Evolutionary conservation across 1,139 yeast genomes (phyloP).

Genomic region (Debaryomyces robertsiae): DNA sequence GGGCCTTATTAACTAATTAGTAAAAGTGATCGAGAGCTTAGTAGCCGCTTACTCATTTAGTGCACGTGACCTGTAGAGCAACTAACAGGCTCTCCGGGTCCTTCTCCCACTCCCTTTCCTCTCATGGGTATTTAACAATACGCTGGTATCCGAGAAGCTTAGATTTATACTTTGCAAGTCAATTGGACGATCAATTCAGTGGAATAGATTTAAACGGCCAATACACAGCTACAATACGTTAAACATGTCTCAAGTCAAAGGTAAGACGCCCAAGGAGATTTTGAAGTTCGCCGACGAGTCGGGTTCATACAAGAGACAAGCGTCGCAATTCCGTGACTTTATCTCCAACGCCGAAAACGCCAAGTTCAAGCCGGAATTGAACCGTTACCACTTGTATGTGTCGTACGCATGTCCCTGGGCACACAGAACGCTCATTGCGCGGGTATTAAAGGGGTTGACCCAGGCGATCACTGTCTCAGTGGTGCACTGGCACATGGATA

Average conservation of each 20-base stretch:
- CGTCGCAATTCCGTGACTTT: conserved; percentile 53
- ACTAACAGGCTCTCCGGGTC: too few relatives aligned
- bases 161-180: too few relatives aligned
- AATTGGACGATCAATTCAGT: too few relatives aligned
- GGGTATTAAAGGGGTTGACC: conserved; percentile 77
- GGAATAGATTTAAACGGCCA: too few relatives aligned
- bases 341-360: conserved; percentile 64
- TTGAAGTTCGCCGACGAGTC: conserved; percentile 50
- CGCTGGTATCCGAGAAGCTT: too few relatives aligned
- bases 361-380: conserved; percentile 69
- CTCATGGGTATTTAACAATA: too few relatives aligned
- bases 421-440: conserved; percentile 75
- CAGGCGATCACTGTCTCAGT: conserved; percentile 66
- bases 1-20: too few relatives aligned
- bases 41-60: too few relatives aligned
- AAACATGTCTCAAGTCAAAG: conserved; percentile 5
- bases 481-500: conserved; percentile 88
- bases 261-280: conserved; percentile 26
- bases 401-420: conserved; percentile 97
- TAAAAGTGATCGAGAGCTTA: too few relatives aligned
- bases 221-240: too few relatives aligned
- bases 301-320: conserved; percentile 57
- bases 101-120: too few relatives aligned
- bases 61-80: too few relatives aligned
- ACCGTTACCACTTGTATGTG: conserved; percentile 85